Conservation (phyloP, 345 rosid genomes). For the Hibiscus trionum region DNA sequence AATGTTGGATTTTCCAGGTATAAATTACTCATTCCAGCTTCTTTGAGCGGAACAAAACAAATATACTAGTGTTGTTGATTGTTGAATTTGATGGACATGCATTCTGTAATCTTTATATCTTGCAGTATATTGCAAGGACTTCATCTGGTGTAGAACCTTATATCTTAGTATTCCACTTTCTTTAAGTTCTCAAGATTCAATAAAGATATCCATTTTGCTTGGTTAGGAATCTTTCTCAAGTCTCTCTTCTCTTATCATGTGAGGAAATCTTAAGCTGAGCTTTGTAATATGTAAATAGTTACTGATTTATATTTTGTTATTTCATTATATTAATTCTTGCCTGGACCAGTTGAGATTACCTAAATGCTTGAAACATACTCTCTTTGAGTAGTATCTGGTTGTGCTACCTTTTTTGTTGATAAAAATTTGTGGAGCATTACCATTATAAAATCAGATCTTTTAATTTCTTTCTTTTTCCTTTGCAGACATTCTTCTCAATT, state of each 20-base stretch:
- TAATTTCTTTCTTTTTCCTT: conserved; percentile 13
- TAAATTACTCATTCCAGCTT: background rate
- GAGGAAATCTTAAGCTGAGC: background rate
- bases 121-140: background rate
- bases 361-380: background rate
- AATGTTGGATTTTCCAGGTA: conserved; percentile 85
- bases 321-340: background rate
- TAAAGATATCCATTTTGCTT: background rate
- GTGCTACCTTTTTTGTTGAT: background rate
- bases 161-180: background rate
- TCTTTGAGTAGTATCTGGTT: background rate
- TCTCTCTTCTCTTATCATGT: background rate
- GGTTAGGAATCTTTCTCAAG: background rate
- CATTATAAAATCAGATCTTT: background rate
- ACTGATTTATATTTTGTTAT: background rate
- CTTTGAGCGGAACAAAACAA: background rate
- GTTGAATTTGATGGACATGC: background rate
- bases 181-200: background rate
- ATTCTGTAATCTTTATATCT: background rate
- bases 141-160: background rate
- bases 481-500: conserved; percentile 68
- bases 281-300: background rate
- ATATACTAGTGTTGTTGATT: background rate
- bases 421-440: background rate
- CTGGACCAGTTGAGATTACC: background rate